These are phyloP conservation scores for Fomitopsis serialis DNA, from an alignment of 768 basidiomycete genomes.

Conservation along the genomic window DNA sequence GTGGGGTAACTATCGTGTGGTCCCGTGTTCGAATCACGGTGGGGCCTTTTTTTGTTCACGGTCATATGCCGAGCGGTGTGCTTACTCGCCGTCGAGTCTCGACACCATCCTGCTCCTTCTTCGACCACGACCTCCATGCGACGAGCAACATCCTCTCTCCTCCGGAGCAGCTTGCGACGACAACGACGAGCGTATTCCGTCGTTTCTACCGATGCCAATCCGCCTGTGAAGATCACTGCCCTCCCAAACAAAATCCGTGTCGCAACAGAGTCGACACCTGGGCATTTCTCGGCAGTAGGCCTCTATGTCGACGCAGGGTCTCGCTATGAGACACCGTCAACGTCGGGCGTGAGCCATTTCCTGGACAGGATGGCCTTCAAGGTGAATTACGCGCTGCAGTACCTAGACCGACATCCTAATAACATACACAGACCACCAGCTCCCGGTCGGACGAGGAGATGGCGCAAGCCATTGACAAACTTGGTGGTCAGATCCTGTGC, in stretches of 20 bases:
- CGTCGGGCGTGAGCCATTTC: constrained; percentile 85
- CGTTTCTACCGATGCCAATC: constrained; percentile 12
- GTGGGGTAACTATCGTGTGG: constrained; percentile 37
- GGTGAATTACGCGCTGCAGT: constrained; percentile 36
- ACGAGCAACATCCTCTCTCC: constrained; percentile 13
- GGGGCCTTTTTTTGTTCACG: constrained; percentile 29
- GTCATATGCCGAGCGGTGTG: not conserved
- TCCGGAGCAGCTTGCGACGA: constrained; percentile 5
- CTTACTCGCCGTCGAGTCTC: not conserved
- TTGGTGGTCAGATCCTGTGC: constrained; percentile 90
- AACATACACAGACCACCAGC: constrained; percentile 56
- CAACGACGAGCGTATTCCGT: constrained; percentile 3
- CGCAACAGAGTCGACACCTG: constrained; percentile 85
- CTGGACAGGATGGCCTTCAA: constrained; percentile 96
- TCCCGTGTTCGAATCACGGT: constrained; percentile 57
- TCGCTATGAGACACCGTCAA: constrained; percentile 73
- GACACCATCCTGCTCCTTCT: not conserved
- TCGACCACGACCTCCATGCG: constrained; percentile 15
- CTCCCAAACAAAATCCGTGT: constrained; percentile 89
- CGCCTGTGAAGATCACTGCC: constrained; percentile 65
- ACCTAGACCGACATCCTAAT: constrained; percentile 1
- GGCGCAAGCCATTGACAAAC: constrained; percentile 70
- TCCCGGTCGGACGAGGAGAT: constrained; percentile 72
- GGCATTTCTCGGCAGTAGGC: constrained; percentile 92
- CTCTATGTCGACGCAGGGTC: constrained; percentile 93